These are phyloP conservation scores for Pyrenophora seminiperda DNA, from an alignment of 2,329 filamentous ascomycete species.

Conservation along the genomic window DNA sequence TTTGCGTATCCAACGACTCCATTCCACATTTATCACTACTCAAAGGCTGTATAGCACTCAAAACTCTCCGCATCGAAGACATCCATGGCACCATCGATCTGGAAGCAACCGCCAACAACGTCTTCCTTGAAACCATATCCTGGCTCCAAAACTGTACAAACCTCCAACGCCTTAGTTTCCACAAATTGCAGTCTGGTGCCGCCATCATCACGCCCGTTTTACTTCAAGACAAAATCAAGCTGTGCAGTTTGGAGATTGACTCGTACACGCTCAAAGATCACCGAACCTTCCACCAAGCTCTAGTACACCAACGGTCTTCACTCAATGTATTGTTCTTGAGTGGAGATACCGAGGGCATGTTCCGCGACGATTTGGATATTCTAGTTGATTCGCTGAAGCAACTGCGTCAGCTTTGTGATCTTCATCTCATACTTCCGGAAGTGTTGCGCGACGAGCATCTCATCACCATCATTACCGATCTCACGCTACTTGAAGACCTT, in stretches of 20 bases:
- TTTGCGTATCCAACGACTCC: conserved; percentile 57
- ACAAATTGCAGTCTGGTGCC: conserved; percentile 58
- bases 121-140: conserved; percentile 56
- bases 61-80: conserved; percentile 57
- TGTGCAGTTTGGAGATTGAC: conserved; percentile 57
- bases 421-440: conserved; percentile 60
- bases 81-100: conserved; percentile 52
- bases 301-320: conserved; percentile 58
- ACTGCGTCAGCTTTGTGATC: conserved; percentile 57
- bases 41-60: conserved; percentile 56
- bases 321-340: conserved; percentile 55
- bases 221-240: conserved; percentile 52
- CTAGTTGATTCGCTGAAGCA: conserved; percentile 59
- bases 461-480: conserved; percentile 51
- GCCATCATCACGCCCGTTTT: conserved; percentile 59
- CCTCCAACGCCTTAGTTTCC: conserved; percentile 58
- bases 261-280: conserved; percentile 57
- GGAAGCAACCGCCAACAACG: conserved; percentile 59
- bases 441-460: conserved; percentile 59
- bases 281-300: conserved; percentile 58
- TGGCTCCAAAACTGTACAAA: conserved; percentile 62
- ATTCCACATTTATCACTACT: conserved; percentile 57
- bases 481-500: conserved; percentile 61
- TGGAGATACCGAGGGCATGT: conserved; percentile 55
- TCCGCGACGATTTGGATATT: conserved; percentile 55